phyloP scores from a whole-genome alignment of 805 yeast genomes.

The Monosporozyma solicola region DNA sequence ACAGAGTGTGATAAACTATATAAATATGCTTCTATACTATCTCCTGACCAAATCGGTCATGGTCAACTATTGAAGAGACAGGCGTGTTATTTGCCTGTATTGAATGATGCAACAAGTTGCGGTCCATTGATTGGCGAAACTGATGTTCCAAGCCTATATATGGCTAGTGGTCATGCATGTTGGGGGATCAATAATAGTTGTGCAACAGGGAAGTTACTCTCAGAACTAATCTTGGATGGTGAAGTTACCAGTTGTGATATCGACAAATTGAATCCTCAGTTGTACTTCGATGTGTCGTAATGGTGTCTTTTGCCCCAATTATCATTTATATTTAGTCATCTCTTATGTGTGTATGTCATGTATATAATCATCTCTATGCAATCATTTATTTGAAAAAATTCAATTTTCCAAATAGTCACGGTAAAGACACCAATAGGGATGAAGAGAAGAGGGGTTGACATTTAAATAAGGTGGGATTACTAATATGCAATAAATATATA shows the following conservation, averaged over 20 bases:
- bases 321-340: no score
- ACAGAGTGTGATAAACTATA: slow-evolving; percentile 85
- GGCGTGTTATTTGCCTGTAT: slow-evolving; percentile 92
- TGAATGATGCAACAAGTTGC: slow-evolving; percentile 83
- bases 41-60: slow-evolving; percentile 48
- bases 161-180: slow-evolving; percentile 93
- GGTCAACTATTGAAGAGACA: slow-evolving; percentile 78
- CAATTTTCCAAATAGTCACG: neutral
- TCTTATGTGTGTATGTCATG: no score
- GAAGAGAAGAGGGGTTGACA: neutral
- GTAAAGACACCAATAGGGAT: neutral
- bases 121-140: slow-evolving; percentile 96
- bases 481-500: neutral
- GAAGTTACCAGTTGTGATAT: slow-evolving; percentile 68
- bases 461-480: neutral
- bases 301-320: no score
- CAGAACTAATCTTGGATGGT: slow-evolving; percentile 82
- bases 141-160: slow-evolving; percentile 63
- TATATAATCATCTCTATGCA: no score
- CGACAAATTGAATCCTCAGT: slow-evolving; percentile 72
- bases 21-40: slow-evolving; percentile 66
- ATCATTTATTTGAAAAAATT: no score
- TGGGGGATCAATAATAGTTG: slow-evolving; percentile 99
- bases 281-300: slow-evolving; percentile 65
- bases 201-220: slow-evolving; percentile 88